Conservation (phyloP, 192 early-diverging fungal genomes). For the Ambispora gerdemannii region DNA sequence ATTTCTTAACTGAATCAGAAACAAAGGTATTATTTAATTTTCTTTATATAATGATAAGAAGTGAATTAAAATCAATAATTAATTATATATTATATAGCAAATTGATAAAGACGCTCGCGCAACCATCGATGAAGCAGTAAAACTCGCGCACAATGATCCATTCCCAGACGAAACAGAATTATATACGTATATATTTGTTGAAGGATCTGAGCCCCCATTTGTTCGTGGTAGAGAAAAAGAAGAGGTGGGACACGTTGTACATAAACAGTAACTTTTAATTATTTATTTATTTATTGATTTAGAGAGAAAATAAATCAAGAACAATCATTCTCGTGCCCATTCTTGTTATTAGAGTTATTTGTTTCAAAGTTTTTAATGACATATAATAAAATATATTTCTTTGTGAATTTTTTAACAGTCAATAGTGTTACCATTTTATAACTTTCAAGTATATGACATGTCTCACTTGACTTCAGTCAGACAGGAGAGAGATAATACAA, state of each 20-base stretch:
- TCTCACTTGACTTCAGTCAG: no score
- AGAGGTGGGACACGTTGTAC: constrained; percentile 54
- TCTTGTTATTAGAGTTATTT: no score
- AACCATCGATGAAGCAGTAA: constrained; percentile 81
- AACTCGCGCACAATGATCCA: constrained; percentile 74
- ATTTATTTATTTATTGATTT: no score
- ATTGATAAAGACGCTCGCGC: constrained; percentile 90
- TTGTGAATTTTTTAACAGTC: no score
- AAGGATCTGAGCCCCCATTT: constrained; percentile 65
- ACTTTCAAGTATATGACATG: no score
- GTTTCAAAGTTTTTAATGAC: no score
- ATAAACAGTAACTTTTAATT: no score
- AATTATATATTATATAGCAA: constrained; percentile 16
- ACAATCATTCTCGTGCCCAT: no score
- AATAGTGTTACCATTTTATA: no score
- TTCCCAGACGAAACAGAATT: constrained; percentile 70
- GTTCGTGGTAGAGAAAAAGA: constrained; percentile 84
- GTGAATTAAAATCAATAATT: not conserved
- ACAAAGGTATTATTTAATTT: constrained; percentile 61
- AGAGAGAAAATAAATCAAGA: no score
- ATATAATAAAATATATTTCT: no score
- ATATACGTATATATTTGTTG: constrained; percentile 80
- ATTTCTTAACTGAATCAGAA: constrained; percentile 75
- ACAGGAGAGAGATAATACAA: no score
- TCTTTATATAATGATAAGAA: not conserved